Percentiles rank a stretch among this genome's conserved stretches.
phyloP scores from a whole-genome alignment of 1,139 yeast species.

The Candida sp. region DNA sequence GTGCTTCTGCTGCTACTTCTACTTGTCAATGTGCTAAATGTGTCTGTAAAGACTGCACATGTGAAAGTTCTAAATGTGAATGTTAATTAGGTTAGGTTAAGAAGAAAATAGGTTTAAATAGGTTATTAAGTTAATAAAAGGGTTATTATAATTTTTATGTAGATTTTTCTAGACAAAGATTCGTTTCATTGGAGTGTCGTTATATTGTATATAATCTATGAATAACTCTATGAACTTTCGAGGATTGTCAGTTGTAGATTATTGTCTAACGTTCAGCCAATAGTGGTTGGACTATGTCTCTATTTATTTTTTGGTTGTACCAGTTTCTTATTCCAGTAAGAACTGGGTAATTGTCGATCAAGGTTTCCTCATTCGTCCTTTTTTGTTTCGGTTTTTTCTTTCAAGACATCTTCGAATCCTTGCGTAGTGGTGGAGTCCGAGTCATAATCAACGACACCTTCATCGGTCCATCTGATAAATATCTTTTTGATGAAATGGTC shows the following conservation, averaged over 20 bases:
- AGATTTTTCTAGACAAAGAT: neutral
- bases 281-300: too few relatives aligned
- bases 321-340: neutral
- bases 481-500: slow-evolving; percentile 36
- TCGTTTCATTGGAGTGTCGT: too few relatives aligned
- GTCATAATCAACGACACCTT: slow-evolving; percentile 6
- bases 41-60: neutral
- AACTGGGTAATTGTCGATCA: neutral
- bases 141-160: neutral
- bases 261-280: neutral
- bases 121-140: neutral
- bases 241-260: too few relatives aligned
- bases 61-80: neutral
- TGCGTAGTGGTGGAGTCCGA: slow-evolving; percentile 1
- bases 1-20: neutral
- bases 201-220: neutral
- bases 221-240: neutral
- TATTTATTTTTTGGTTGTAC: too few relatives aligned
- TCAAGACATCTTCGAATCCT: slow-evolving; percentile 1
- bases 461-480: slow-evolving; percentile 11
- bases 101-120: too few relatives aligned
- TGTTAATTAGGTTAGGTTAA: neutral
- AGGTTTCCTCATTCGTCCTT: slow-evolving; percentile 1
- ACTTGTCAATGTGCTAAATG: neutral
- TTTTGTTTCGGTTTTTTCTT: slow-evolving; percentile 3